Conservation (phyloP, 192 early-diverging fungal species). For the Coemansia sp. region DNA sequence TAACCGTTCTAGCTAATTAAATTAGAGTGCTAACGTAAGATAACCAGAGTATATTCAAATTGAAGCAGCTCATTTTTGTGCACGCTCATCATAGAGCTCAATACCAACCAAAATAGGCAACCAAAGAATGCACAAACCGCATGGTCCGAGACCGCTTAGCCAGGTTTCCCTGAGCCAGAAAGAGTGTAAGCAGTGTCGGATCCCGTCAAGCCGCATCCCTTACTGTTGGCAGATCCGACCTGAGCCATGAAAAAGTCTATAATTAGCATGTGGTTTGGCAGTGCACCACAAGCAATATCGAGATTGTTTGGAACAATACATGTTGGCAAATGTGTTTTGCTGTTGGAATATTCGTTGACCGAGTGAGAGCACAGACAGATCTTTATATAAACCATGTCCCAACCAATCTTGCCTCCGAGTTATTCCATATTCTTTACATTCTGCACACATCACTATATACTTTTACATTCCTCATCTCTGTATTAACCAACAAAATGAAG, state of each 20-base stretch:
- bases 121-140: too few species aligned
- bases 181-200: neutral
- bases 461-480: too few species aligned
- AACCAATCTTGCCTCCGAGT: neutral
- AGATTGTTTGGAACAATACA: neutral
- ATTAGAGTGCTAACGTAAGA: too few species aligned
- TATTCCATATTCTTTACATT: neutral
- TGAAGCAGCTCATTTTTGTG: too few species aligned
- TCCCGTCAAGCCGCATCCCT: neutral
- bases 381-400: neutral
- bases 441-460: neutral
- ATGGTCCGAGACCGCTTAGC: neutral
- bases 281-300: neutral
- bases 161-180: neutral
- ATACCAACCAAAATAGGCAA: too few species aligned
- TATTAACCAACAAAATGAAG: slow-evolving; percentile 11
- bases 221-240: neutral
- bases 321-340: neutral
- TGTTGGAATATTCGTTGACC: too few species aligned
- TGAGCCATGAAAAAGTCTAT: neutral
- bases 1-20: too few species aligned
- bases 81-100: too few species aligned
- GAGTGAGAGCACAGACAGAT: neutral
- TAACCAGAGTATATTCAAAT: too few species aligned
- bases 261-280: neutral